Evolutionary conservation across 2,329 filamentous ascomycete species (phyloP), one percentile per base, ranked within the genome.

Genomic region (Sporothrix schenckii): DNA sequence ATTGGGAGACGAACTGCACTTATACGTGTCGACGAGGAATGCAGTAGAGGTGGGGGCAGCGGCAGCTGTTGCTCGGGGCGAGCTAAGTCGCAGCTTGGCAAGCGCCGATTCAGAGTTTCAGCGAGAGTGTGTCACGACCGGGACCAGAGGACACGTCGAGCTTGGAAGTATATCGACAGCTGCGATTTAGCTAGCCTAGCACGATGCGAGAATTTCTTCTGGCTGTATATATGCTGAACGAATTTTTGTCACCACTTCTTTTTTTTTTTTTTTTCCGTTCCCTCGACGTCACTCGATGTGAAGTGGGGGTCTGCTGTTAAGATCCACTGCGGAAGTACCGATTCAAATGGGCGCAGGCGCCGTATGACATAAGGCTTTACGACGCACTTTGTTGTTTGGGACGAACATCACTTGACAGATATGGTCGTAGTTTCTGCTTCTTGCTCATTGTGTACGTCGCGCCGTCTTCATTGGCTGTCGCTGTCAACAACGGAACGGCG

Each of bases 1-100:
- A 9, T 7, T 19, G 21, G 41, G 58, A 13, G 11, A 11, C 16
- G 11, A 14, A 13, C 41, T 50, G 41, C 60, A 49, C 21, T 65
- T 65, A 65, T 65, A 65, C 21, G 58, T 11, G 58, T 21, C 9
- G n/a, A 24, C 16, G 34, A 41, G 30, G 27, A 60, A 60, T 19
- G 16, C 44, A 60, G 30, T 41, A 6, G 60, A 27, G 34, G 58
- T 63, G 41, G 39, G 58, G 39, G 58, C 16, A 41, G 56, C 30
- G 56, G 56, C 16, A 41, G 56, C 56, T 60, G 56, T 19, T 21
- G 56, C 21, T 21, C n/a, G n/a, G 54, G 56, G 56, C 14, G 19
- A 49, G 60, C 56, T 44, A 61, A 44, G 56, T 44, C 56, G 44
- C 30, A 7, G 30, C 16, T 9, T 61, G 44, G 39, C 58, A 39